phyloP scores from a whole-genome alignment of 768 basidiomycete species.

The Agaricus sinodeliciosus region DNA sequence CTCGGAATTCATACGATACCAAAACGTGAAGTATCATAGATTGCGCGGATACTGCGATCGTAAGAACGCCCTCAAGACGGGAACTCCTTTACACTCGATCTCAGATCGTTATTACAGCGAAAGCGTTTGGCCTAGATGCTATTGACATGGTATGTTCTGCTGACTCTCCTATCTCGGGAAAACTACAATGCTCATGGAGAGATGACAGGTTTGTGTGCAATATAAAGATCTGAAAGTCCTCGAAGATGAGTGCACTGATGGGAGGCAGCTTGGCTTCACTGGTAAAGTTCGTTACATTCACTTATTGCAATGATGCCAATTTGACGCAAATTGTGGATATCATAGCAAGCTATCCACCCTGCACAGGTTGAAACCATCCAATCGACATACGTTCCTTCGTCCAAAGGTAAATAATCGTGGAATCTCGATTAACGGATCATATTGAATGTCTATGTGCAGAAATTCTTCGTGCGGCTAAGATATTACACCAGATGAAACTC shows the following conservation, averaged over 20 bases:
- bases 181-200: no score
- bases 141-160: constrained; percentile 73
- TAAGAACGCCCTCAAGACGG: constrained; percentile 63
- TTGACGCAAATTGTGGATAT: not conserved
- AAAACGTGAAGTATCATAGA: constrained; percentile 34
- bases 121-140: constrained; percentile 75
- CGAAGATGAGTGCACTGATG: constrained; percentile 72
- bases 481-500: constrained; percentile 57
- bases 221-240: constrained; percentile 70
- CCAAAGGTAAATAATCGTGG: constrained; percentile 42
- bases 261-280: constrained; percentile 78
- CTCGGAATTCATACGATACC: not conserved
- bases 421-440: not conserved
- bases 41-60: constrained; percentile 83
- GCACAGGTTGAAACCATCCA: constrained; percentile 75
- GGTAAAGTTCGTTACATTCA: constrained; percentile 56
- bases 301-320: not conserved
- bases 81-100: constrained; percentile 85
- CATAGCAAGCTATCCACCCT: constrained; percentile 93
- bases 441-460: constrained; percentile 35
- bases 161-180: not conserved
- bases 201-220: constrained; percentile 72
- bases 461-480: constrained; percentile 68
- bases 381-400: constrained; percentile 68
- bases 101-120: constrained; percentile 73